Evolutionary conservation across 1,139 yeast genomes (phyloP).

Genomic region (Candida sp.): DNA sequence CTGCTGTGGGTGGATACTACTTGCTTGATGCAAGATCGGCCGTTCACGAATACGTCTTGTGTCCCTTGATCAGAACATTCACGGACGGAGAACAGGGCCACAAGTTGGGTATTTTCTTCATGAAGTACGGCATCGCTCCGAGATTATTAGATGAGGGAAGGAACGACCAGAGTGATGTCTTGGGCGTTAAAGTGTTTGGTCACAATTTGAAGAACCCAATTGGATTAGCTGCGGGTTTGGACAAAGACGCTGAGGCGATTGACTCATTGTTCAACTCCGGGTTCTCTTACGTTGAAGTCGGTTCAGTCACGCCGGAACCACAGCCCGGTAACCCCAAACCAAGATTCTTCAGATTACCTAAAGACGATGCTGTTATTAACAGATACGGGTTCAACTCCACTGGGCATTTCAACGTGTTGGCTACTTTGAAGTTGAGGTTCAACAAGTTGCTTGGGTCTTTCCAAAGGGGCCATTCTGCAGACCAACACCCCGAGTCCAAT

Average conservation of each 20-base stretch:
- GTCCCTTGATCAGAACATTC: conserved; percentile 74
- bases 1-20: conserved; percentile 39
- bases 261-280: conserved; percentile 81
- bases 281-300: conserved; percentile 90
- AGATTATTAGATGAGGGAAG: conserved; percentile 52
- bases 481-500: conserved; percentile 42
- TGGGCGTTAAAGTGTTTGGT: conserved; percentile 70
- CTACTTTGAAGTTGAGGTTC: conserved; percentile 66
- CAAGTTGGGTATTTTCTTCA: conserved; percentile 66
- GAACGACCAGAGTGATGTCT: conserved; percentile 49
- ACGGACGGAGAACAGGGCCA: conserved; percentile 91
- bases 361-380: conserved; percentile 91
- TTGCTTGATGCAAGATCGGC: conserved; percentile 80
- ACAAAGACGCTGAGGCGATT: conserved; percentile 91
- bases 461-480: conserved; percentile 21
- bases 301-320: conserved; percentile 90
- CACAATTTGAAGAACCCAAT: conserved; percentile 70
- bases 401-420: conserved; percentile 81
- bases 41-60: conserved; percentile 75
- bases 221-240: conserved; percentile 97
- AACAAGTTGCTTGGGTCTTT: conserved; percentile 34
- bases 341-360: conserved; percentile 82
- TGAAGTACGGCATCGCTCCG: conserved; percentile 77
- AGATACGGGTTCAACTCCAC: conserved; percentile 94
- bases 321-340: conserved; percentile 96